These are phyloP conservation scores for Sporothrix inflata DNA, from an alignment of 2,329 filamentous ascomycete genomes.

Conservation along the genomic window DNA sequence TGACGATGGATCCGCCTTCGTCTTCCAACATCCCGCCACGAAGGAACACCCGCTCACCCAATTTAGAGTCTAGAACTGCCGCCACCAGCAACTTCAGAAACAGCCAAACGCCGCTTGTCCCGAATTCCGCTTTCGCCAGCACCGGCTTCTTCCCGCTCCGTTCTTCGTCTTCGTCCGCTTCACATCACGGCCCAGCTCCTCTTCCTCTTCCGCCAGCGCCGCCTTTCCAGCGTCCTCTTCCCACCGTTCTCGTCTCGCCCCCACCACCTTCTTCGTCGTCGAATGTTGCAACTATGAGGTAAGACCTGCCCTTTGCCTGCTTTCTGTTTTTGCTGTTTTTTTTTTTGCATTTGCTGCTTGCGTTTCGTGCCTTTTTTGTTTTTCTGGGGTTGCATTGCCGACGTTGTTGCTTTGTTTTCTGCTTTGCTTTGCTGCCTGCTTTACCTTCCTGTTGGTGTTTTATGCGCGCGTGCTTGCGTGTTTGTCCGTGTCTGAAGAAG, in stretches of 20 bases:
- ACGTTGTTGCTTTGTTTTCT: background rate
- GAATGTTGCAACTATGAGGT: constrained; percentile 33
- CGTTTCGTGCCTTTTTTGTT: background rate
- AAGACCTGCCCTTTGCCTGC: background rate
- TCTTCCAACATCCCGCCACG: constrained; percentile 35
- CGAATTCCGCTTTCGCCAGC: background rate
- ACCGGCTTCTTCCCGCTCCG: constrained; percentile 5
- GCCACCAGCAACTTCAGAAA: background rate
- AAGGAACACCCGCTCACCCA: constrained; percentile 44
- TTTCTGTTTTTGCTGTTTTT: background rate
- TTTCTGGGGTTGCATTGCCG: background rate
- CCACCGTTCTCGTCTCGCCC: constrained; percentile 13
- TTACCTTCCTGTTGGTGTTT: constrained; percentile 1
- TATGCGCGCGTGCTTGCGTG: constrained; percentile 7
- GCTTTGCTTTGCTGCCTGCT: background rate
- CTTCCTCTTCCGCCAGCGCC: constrained; percentile 28
- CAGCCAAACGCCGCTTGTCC: constrained; percentile 11
- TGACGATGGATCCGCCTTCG: constrained; percentile 38
- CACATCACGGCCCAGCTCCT: background rate
- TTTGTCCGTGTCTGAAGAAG: background rate
- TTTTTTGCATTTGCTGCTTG: background rate
- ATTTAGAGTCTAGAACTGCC: constrained; percentile 31
- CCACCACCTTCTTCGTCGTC: constrained; percentile 14
- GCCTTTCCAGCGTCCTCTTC: constrained; percentile 31
- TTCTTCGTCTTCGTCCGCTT: background rate